Conservation (phyloP, 2,329 filamentous ascomycete genomes). For the Rhytidhysteron rufulum region DNA sequence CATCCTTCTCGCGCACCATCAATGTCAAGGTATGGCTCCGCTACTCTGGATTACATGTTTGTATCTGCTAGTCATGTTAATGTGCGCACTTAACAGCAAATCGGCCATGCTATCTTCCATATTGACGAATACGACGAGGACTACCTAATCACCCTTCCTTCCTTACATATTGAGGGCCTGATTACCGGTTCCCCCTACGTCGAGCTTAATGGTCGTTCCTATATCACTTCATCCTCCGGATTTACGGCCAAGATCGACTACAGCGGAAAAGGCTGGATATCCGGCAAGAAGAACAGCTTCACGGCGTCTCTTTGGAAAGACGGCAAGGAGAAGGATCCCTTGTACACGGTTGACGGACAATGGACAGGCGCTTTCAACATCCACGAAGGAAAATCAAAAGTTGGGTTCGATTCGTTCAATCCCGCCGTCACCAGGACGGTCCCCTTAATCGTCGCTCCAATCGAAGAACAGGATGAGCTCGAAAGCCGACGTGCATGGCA, state of each 20-base stretch:
- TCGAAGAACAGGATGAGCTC: slow-evolving; percentile 78
- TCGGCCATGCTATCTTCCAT: slow-evolving; percentile 81
- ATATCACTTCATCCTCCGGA: slow-evolving; percentile 81
- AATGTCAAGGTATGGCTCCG: slow-evolving; percentile 65
- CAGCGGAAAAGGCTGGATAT: slow-evolving; percentile 88
- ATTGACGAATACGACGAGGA: slow-evolving; percentile 65
- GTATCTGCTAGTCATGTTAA: too few species aligned
- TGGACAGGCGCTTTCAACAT: slow-evolving; percentile 85
- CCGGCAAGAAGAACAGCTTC: slow-evolving; percentile 92
- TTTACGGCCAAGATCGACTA: slow-evolving; percentile 91
- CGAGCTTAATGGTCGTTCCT: slow-evolving; percentile 80
- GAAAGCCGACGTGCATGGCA: slow-evolving; percentile 87
- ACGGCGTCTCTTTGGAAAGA: slow-evolving; percentile 69
- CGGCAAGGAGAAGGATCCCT: slow-evolving; percentile 65
- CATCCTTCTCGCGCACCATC: slow-evolving; percentile 89
- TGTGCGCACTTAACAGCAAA: too few species aligned
- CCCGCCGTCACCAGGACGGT: slow-evolving; percentile 52
- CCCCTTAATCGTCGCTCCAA: slow-evolving; percentile 64
- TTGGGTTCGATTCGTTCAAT: slow-evolving; percentile 43
- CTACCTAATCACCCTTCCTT: slow-evolving; percentile 88
- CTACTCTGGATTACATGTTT: not conserved
- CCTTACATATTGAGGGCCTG: slow-evolving; percentile 88
- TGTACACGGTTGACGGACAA: slow-evolving; percentile 82
- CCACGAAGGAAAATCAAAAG: slow-evolving; percentile 58
- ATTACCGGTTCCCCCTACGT: slow-evolving; percentile 84